Evolutionary conservation across 208 protist species (phyloP).

Genomic region (Acanthamoeba royreba): DNA sequence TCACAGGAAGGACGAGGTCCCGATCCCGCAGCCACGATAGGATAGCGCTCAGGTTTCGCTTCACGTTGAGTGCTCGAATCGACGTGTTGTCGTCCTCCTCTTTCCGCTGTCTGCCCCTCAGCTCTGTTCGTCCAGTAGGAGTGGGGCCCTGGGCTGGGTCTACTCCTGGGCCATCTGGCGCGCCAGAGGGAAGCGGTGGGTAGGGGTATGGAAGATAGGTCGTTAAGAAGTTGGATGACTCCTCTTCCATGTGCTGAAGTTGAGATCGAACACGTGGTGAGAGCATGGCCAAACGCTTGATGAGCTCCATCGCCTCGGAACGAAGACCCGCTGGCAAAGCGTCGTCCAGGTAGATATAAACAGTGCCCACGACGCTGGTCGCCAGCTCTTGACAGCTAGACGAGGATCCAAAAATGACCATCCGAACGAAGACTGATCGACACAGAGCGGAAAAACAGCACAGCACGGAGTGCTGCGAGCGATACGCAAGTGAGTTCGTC

Average conservation of each 20-base stretch:
- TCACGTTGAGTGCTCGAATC: too few species aligned
- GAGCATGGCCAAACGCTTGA: background rate
- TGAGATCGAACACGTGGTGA: background rate
- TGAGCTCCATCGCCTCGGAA: background rate
- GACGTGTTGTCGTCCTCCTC: too few species aligned
- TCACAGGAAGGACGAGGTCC: too few species aligned
- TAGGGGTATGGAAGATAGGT: background rate
- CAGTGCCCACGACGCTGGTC: background rate
- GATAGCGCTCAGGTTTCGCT: too few species aligned
- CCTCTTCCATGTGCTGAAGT: background rate
- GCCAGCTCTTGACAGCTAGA: background rate
- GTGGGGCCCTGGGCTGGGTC: too few species aligned
- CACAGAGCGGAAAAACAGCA: background rate
- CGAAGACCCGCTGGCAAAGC: background rate
- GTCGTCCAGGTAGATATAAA: conserved; percentile 5
- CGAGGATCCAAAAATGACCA: background rate
- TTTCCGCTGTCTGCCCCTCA: too few species aligned
- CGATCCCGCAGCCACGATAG: too few species aligned
- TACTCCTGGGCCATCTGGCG: too few species aligned
- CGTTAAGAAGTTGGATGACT: background rate
- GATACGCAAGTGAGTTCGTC: background rate
- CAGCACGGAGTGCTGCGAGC: background rate
- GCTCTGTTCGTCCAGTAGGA: too few species aligned
- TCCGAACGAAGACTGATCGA: background rate
- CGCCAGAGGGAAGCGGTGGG: too few species aligned